Conservation (phyloP, 805 yeast genomes). For the Starmerella apis region DNA sequence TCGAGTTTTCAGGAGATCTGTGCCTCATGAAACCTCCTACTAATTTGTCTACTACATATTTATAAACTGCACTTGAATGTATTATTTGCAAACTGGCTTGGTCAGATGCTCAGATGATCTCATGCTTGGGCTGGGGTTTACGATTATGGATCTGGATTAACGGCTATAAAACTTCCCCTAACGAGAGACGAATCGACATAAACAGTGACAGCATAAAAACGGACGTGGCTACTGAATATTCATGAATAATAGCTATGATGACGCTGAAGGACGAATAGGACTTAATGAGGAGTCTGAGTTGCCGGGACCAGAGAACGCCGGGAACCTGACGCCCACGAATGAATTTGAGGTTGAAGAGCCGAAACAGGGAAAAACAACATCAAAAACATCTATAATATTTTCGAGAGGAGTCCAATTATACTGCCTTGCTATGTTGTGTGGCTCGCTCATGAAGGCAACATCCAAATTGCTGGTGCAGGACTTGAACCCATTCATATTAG, state of each 20-base stretch:
- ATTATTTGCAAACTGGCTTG: not conserved
- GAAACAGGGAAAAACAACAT: not conserved
- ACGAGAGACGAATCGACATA: too few species aligned
- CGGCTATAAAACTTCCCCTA: conserved; percentile 1
- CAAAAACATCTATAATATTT: conserved; percentile 3
- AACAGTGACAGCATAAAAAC: too few species aligned
- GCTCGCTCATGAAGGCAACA: conserved; percentile 23
- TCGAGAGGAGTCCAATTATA: conserved; percentile 20
- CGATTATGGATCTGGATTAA: not conserved
- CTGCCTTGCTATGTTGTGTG: conserved; percentile 20
- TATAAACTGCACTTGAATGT: too few species aligned
- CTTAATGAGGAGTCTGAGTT: not conserved
- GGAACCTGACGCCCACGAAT: not conserved
- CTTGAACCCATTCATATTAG: conserved; percentile 33
- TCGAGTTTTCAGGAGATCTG: not conserved
- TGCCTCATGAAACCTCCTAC: too few species aligned
- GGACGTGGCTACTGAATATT: not conserved
- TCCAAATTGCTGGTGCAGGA: conserved; percentile 20
- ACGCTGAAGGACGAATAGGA: not conserved
- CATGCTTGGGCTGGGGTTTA: not conserved
- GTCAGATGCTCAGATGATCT: conserved; percentile 2
- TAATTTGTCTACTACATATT: too few species aligned
- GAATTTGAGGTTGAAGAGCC: conserved; percentile 12
- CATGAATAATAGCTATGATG: not conserved
- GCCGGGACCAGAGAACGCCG: not conserved